phyloP scores from a whole-genome alignment of 441 rosid genomes.

The Populus hybrid region DNA sequence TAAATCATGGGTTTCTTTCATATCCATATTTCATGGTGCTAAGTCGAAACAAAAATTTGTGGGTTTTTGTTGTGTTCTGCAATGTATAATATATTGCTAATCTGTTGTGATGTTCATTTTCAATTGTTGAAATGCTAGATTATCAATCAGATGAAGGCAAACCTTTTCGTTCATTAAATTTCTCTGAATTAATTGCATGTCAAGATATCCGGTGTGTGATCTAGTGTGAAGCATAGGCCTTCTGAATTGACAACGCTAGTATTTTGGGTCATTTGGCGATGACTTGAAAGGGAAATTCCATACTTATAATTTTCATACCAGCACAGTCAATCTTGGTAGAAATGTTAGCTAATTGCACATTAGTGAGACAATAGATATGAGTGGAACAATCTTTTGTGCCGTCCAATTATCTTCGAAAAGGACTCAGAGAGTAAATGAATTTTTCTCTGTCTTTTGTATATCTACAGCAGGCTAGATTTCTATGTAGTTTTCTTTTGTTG shows the following conservation, averaged over 20 bases:
- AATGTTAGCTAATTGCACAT: not conserved
- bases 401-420: not conserved
- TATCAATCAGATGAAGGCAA: not conserved
- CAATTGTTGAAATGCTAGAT: not conserved
- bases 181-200: not conserved
- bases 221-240: not conserved
- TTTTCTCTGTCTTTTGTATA: not conserved
- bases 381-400: not conserved
- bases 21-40: not conserved
- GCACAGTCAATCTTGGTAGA: not conserved
- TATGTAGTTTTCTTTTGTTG: not conserved
- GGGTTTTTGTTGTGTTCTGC: not conserved
- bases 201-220: not conserved
- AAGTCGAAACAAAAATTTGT: not conserved
- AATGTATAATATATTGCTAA: not conserved
- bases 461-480: not conserved
- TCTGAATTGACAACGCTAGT: not conserved
- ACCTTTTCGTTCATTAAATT: not conserved
- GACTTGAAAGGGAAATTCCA: not conserved
- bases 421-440: not conserved
- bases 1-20: not conserved
- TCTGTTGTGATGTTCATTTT: not conserved
- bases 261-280: not conserved
- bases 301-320: not conserved
- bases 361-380: not conserved